Evolutionary conservation across 768 basidiomycete genomes (phyloP).

Genomic region (Polyporus arcularius): DNA sequence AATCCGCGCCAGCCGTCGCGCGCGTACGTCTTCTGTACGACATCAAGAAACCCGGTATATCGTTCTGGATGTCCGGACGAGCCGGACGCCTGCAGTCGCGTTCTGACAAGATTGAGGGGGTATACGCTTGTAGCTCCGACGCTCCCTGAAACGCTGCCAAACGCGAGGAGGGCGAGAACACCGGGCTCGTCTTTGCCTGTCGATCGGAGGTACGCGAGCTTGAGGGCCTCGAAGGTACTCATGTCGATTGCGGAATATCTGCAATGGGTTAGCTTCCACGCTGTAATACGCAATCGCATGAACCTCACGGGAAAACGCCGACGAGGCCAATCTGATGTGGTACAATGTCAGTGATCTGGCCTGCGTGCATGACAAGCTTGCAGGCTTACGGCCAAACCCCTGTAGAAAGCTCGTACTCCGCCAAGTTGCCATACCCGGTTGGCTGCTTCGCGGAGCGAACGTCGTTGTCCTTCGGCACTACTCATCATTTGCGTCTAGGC

Average conservation of each 20-base stretch:
- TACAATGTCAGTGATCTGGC: constrained; percentile 16
- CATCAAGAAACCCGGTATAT: constrained; percentile 89
- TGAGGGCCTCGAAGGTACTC: constrained; percentile 96
- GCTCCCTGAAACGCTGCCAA: constrained; percentile 91
- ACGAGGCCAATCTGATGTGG: constrained; percentile 79
- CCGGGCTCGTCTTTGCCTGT: constrained; percentile 89
- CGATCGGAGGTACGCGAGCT: constrained; percentile 84
- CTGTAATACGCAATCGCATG: neutral
- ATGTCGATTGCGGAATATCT: constrained; percentile 96
- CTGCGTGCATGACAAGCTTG: constrained; percentile 5
- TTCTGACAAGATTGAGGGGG: constrained; percentile 89
- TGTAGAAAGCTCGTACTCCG: constrained; percentile 83
- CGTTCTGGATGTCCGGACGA: constrained; percentile 92
- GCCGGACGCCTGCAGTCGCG: constrained; percentile 93
- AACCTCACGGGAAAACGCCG: constrained; percentile 89
- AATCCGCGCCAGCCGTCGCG: constrained; percentile 93
- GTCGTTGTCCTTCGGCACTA: constrained; percentile 60
- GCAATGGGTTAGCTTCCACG: constrained; percentile 6
- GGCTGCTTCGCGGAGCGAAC: constrained; percentile 61
- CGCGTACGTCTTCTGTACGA: constrained; percentile 73
- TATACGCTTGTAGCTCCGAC: constrained; percentile 95
- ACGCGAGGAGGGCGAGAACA: constrained; percentile 81
- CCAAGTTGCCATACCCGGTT: constrained; percentile 78
- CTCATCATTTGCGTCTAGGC: constrained; percentile 95
- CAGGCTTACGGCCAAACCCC: constrained; percentile 78